These are phyloP conservation scores for Heliophila coronopifolia DNA, from an alignment of 441 rosid genomes.

Conservation along the genomic window DNA sequence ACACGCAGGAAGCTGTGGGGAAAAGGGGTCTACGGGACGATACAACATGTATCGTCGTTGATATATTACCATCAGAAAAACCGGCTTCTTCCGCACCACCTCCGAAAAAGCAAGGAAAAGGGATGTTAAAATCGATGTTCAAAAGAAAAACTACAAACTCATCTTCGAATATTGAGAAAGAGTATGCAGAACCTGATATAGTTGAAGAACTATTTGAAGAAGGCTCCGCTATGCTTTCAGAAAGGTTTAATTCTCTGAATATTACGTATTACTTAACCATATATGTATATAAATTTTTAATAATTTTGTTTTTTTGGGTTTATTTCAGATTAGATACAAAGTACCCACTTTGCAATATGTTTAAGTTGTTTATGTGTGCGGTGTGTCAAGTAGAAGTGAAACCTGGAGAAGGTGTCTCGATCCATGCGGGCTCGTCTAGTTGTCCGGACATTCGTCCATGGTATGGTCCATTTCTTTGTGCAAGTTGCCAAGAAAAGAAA, in stretches of 20 bases:
- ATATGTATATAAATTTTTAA: background rate
- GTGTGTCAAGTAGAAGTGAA: slow-evolving; percentile 94
- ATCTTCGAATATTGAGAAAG: slow-evolving; percentile 60
- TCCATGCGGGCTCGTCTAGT: slow-evolving; percentile 68
- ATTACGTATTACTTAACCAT: background rate
- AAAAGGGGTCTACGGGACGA: slow-evolving; percentile 91
- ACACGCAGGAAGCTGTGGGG: slow-evolving; percentile 71
- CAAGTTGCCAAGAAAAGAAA: slow-evolving; percentile 92
- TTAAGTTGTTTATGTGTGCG: slow-evolving; percentile 84
- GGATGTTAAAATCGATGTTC: slow-evolving; percentile 81
- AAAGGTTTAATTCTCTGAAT: slow-evolving; percentile 50
- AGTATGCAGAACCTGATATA: slow-evolving; percentile 61
- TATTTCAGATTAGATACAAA: slow-evolving; percentile 80
- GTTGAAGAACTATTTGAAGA: slow-evolving; percentile 88
- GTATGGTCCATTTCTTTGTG: slow-evolving; percentile 99
- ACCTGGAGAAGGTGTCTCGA: slow-evolving; percentile 90
- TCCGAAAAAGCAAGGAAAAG: slow-evolving; percentile 69
- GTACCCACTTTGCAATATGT: slow-evolving; percentile 97
- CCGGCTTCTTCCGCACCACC: slow-evolving; percentile 61
- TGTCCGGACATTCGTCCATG: slow-evolving; percentile 70
- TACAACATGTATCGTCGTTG: slow-evolving; percentile 94
- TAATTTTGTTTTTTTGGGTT: background rate
- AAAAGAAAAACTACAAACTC: slow-evolving; percentile 65
- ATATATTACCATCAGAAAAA: slow-evolving; percentile 72
- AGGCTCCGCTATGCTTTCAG: slow-evolving; percentile 97